Conservation (phyloP, 768 basidiomycete genomes). For the Amanita rimosa region DNA sequence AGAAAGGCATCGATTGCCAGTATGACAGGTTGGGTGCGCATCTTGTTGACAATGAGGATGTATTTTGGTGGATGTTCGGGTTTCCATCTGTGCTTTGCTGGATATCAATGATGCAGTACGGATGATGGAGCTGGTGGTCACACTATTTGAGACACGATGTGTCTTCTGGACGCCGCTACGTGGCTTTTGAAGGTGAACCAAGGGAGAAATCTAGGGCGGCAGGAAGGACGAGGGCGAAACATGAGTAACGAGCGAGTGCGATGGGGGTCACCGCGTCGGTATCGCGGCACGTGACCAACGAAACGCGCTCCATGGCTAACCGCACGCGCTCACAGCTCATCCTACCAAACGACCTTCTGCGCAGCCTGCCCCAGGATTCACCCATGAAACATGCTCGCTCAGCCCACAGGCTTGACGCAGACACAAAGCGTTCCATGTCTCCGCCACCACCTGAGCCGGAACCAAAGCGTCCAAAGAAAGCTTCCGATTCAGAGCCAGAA, state of each 20-base stretch:
- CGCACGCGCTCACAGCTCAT: constrained; percentile 41
- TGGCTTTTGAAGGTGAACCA: constrained; percentile 1
- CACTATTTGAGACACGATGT: constrained; percentile 18
- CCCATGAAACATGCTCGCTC: constrained; percentile 38
- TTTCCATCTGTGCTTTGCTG: constrained; percentile 24
- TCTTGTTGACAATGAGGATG: constrained; percentile 72
- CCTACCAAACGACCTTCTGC: constrained; percentile 33
- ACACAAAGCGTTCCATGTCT: constrained; percentile 30
- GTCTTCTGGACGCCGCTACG: constrained; percentile 8
- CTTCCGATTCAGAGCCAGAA: constrained; percentile 10
- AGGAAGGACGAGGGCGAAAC: not conserved
- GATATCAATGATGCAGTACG: constrained; percentile 14
- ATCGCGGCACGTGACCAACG: constrained; percentile 16
- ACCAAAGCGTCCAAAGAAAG: constrained; percentile 25
- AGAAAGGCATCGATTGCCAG: constrained; percentile 68
- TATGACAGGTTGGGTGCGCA: constrained; percentile 67
- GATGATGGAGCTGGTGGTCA: not conserved
- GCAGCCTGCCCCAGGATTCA: constrained; percentile 31
- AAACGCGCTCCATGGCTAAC: constrained; percentile 12
- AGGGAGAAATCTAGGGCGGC: not conserved
- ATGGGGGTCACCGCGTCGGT: not conserved
- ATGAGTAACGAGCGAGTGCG: not conserved
- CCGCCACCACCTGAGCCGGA: constrained; percentile 22
- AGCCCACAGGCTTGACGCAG: constrained; percentile 4
- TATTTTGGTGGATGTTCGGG: constrained; percentile 35